Conservation (phyloP, 106 monocot species). For the Apostasia shenzhenica region DNA sequence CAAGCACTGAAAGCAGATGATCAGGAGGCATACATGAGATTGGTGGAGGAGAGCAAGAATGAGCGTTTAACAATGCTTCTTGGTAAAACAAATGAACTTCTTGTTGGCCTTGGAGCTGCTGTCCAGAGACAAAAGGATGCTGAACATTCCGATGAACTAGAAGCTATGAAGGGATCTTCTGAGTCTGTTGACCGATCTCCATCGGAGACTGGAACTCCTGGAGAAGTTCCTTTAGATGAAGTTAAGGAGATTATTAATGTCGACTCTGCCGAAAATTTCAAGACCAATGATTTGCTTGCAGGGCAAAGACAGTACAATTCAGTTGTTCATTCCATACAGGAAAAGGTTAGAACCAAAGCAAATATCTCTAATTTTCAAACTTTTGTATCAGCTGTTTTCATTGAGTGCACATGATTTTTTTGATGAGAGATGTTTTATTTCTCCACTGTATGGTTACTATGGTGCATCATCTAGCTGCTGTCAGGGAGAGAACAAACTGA, state of each 20-base stretch:
- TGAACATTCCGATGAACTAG: conserved; percentile 43
- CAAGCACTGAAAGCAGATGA: conserved; percentile 91
- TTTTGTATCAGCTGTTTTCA: background rate
- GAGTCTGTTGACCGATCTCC: conserved; percentile 36
- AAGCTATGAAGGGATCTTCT: conserved; percentile 23
- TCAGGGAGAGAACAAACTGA: no score
- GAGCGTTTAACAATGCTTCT: conserved; percentile 89
- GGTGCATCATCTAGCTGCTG: no score
- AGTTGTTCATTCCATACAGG: conserved; percentile 92
- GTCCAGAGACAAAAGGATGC: conserved; percentile 94
- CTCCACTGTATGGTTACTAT: no score
- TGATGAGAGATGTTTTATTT: no score
- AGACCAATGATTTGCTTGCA: conserved; percentile 79
- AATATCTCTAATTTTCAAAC: background rate
- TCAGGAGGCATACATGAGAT: conserved; percentile 94
- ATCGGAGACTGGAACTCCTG: conserved; percentile 30
- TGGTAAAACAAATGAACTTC: conserved; percentile 97
- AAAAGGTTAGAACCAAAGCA: conserved; percentile 56
- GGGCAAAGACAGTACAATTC: conserved; percentile 91
- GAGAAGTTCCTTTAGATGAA: conserved; percentile 31
- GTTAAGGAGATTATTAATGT: conserved; percentile 29
- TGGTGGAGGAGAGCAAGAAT: conserved; percentile 99
- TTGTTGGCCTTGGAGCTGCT: conserved; percentile 93
- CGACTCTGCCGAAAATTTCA: conserved; percentile 23
- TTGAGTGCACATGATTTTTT: background rate